A percentile compares a stretch with the other conserved stretches of the same genome.
Conservation (phyloP, 2,329 filamentous ascomycete species). For the Chrysosporium queenslandicum region DNA sequence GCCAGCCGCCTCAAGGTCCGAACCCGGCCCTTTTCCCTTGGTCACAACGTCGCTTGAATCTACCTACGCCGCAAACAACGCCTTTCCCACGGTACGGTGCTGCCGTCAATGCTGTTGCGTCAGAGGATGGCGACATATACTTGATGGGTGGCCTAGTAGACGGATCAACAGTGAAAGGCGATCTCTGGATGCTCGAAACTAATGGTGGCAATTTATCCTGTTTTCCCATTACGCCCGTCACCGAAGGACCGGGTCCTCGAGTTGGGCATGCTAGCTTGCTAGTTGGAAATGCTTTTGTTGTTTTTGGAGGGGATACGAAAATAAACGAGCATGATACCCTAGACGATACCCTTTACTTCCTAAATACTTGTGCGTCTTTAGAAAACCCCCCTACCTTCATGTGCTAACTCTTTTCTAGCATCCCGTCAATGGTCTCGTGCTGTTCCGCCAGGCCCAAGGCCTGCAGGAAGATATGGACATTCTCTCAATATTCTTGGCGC, state of each 20-base stretch:
- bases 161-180: conserved; percentile 88
- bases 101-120: conserved; percentile 82
- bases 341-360: conserved; percentile 88
- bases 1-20: conserved; percentile 35
- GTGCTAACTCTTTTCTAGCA: conserved; percentile 46
- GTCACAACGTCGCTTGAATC: conserved; percentile 82
- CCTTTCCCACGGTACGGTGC: conserved; percentile 96
- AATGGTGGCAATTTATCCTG: conserved; percentile 72
- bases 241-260: conserved; percentile 86
- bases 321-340: conserved; percentile 83
- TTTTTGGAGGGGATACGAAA: conserved; percentile 97
- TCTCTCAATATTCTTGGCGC: conserved; percentile 93
- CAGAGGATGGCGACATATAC: conserved; percentile 95
- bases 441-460: conserved; percentile 72
- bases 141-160: conserved; percentile 96
- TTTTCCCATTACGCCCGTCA: conserved; percentile 81
- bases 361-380: conserved; percentile 79
- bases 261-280: conserved; percentile 90
- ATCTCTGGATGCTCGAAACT: conserved; percentile 95
- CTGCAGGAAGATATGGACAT: conserved; percentile 87
- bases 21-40: conserved; percentile 87
- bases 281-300: conserved; percentile 97
- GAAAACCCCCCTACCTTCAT: conserved; percentile 10
- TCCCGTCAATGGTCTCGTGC: conserved; percentile 97
- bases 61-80: conserved; percentile 68